phyloP scores from a whole-genome alignment of 2,329 filamentous ascomycete genomes.

The Arthroderma uncinatum region DNA sequence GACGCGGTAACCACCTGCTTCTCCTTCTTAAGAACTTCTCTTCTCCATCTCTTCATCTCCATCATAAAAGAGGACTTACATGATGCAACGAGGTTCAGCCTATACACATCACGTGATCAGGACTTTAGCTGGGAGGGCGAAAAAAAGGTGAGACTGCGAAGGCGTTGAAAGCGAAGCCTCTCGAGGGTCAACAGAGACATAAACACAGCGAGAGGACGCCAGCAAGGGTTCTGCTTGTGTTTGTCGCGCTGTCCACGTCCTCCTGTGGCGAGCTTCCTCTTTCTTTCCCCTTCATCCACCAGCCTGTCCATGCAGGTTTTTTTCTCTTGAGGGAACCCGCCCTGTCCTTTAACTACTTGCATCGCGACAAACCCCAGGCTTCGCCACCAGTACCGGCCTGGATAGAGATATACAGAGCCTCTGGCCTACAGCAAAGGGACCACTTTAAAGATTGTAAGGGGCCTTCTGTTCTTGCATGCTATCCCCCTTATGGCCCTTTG shows the following conservation, averaged over 20 bases:
- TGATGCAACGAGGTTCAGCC: too few species aligned
- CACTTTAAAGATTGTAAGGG: background rate
- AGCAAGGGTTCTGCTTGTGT: too few species aligned
- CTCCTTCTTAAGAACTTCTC: background rate
- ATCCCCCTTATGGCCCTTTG: background rate
- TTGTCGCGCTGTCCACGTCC: too few species aligned
- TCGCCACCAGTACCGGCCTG: background rate
- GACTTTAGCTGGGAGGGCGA: background rate
- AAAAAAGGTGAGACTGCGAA: background rate
- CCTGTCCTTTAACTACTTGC: background rate
- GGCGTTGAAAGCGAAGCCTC: background rate
- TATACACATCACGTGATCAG: background rate
- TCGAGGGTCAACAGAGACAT: background rate
- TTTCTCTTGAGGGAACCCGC: background rate
- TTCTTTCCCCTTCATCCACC: background rate
- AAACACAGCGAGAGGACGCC: background rate
- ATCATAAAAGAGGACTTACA: too few species aligned
- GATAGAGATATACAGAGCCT: background rate
- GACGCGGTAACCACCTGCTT: too few species aligned
- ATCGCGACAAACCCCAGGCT: background rate
- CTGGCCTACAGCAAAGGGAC: background rate
- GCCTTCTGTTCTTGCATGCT: background rate
- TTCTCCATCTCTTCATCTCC: background rate
- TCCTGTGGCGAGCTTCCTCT: too few species aligned
- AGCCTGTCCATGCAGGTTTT: background rate